phyloP scores from a whole-genome alignment of 2,329 filamentous ascomycete species.

The Trichophyton schoenleinii region DNA sequence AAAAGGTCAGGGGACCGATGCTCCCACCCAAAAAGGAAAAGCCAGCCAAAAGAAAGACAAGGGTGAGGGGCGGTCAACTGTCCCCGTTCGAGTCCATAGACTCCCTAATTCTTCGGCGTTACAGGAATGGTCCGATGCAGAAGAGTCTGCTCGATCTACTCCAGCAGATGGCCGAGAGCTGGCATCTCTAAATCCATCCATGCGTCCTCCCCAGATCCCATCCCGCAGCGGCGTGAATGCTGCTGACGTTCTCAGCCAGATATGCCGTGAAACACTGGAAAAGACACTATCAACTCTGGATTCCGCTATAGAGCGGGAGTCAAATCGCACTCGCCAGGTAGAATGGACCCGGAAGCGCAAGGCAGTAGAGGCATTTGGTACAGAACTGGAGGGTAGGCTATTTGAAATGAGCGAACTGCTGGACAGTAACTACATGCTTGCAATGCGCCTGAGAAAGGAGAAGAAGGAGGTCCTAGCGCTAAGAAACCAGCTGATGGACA shows the following conservation, averaged over 20 bases:
- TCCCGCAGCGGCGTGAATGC: conserved; percentile 36
- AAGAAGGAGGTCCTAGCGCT: conserved; percentile 35
- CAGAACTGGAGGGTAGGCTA: conserved; percentile 37
- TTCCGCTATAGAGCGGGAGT: conserved; percentile 29
- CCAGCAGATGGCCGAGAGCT: conserved; percentile 11
- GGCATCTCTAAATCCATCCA: conserved; percentile 20
- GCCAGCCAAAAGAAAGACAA: neutral
- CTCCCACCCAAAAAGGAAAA: neutral
- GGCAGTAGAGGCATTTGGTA: conserved; percentile 37
- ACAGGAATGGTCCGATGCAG: conserved; percentile 12
- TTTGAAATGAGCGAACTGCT: conserved; percentile 42
- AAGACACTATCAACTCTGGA: conserved; percentile 33
- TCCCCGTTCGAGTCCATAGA: conserved; percentile 32
- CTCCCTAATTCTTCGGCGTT: conserved; percentile 26
- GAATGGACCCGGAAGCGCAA: conserved; percentile 36
- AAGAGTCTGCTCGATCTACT: conserved; percentile 19
- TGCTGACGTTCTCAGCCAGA: conserved; percentile 40
- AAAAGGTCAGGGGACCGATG: neutral
- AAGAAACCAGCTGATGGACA: conserved; percentile 35
- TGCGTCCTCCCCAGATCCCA: conserved; percentile 24
- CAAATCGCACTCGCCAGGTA: conserved; percentile 26
- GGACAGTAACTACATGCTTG: conserved; percentile 38
- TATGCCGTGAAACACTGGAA: conserved; percentile 39
- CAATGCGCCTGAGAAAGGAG: conserved; percentile 33
- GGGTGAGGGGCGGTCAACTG: conserved; percentile 13